Percentiles rank a stretch among this genome's conserved stretches.
These are phyloP conservation scores for Colletotrichum lupini DNA, from an alignment of 2,329 filamentous ascomycete genomes.

Conservation along the genomic window DNA sequence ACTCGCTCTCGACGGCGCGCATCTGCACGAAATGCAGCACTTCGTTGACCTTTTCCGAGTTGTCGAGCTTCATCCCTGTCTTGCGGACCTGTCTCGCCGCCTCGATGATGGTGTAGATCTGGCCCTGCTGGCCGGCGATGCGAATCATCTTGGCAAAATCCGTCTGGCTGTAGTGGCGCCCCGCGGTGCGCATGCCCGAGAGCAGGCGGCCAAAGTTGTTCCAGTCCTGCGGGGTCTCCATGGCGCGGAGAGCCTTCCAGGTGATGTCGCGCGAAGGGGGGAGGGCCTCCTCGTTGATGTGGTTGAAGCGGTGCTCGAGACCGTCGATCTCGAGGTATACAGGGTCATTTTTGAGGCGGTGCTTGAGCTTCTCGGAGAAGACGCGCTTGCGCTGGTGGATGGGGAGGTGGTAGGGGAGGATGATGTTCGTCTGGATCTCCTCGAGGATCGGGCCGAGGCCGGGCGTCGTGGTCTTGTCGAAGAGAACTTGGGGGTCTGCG, in stretches of 20 bases:
- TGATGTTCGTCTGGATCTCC: conserved; percentile 66
- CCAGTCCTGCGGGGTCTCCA: conserved; percentile 62
- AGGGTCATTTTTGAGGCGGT: conserved; percentile 64
- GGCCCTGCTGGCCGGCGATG: conserved; percentile 51
- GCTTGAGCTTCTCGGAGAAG: conserved; percentile 57
- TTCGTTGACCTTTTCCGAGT: conserved; percentile 53
- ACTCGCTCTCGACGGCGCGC: conserved; percentile 53
- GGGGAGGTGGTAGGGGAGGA: conserved; percentile 71
- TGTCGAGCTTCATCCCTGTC: conserved; percentile 58
- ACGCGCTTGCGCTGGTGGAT: conserved; percentile 64
- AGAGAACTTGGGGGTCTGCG: conserved; percentile 50
- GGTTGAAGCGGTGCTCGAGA: conserved; percentile 62
- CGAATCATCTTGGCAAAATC: conserved; percentile 56
- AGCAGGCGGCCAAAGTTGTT: conserved; percentile 63
- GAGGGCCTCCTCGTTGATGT: conserved; percentile 54
- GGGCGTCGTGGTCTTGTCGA: conserved; percentile 61
- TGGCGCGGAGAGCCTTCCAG: conserved; percentile 52
- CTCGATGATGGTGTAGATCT: conserved; percentile 60
- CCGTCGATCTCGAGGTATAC: conserved; percentile 69
- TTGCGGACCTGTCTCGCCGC: conserved; percentile 57
- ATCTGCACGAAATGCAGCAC: conserved; percentile 52
- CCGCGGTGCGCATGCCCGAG: conserved; percentile 58
- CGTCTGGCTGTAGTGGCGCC: conserved; percentile 47
- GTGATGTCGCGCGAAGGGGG: conserved; percentile 55
- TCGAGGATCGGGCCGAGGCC: conserved; percentile 65